Conservation (phyloP, 2,329 filamentous ascomycete genomes). For the Dactylonectria estremocensis region DNA sequence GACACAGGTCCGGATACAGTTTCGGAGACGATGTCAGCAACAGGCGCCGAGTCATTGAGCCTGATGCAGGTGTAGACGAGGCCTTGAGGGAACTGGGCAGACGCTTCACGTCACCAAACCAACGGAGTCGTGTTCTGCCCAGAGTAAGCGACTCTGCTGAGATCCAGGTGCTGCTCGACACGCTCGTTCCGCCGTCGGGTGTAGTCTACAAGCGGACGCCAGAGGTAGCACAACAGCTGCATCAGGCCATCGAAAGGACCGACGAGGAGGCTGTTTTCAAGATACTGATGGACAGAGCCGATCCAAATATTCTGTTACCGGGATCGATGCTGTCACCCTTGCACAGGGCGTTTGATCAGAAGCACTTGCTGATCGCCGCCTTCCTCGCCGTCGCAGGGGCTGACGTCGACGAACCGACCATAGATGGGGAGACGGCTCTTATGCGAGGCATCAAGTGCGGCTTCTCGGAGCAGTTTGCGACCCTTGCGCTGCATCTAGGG, state of each 20-base stretch:
- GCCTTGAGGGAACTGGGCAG: slow-evolving; percentile 45
- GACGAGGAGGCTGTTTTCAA: slow-evolving; percentile 48
- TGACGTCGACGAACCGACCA: slow-evolving; percentile 48
- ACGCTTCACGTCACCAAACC: slow-evolving; percentile 44
- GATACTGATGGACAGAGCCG: slow-evolving; percentile 43
- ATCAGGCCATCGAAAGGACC: slow-evolving; percentile 43
- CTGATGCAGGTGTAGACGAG: slow-evolving; percentile 45
- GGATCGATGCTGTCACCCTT: slow-evolving; percentile 48
- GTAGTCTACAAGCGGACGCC: slow-evolving; percentile 40
- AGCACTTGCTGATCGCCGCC: slow-evolving; percentile 47
- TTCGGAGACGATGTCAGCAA: slow-evolving; percentile 40
- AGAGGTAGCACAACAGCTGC: slow-evolving; percentile 43
- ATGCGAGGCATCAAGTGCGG: slow-evolving; percentile 49
- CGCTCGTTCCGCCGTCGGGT: slow-evolving; percentile 44
- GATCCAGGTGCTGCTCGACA: slow-evolving; percentile 48
- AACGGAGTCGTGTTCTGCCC: slow-evolving; percentile 42
- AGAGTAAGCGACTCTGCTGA: slow-evolving; percentile 49
- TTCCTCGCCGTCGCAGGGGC: slow-evolving; percentile 48
- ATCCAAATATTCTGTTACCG: slow-evolving; percentile 46
- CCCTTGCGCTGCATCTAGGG: slow-evolving; percentile 43
- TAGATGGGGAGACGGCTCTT: slow-evolving; percentile 45
- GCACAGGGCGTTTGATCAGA: slow-evolving; percentile 47
- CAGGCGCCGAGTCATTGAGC: slow-evolving; percentile 48
- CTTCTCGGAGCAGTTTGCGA: slow-evolving; percentile 49
- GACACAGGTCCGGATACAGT: slow-evolving; percentile 38